phyloP scores from a whole-genome alignment of 805 yeast species.

The Torulaspora gathmanii region DNA sequence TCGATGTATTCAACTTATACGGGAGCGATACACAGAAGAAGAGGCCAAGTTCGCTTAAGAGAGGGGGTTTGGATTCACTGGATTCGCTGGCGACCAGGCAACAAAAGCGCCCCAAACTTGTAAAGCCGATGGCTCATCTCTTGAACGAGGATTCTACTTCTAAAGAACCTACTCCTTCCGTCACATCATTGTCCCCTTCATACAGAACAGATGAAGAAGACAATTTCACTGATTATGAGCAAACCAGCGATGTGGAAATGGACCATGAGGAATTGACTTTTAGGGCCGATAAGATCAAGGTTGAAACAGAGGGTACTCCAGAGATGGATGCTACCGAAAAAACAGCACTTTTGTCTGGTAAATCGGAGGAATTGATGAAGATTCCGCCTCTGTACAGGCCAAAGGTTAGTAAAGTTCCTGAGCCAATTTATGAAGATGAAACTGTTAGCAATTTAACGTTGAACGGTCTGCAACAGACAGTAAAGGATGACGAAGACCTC shows the following conservation, averaged over 20 bases:
- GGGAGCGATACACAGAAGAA: conserved; percentile 19
- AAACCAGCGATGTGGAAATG: conserved; percentile 15
- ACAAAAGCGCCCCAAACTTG: conserved; percentile 15
- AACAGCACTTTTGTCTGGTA: conserved; percentile 20
- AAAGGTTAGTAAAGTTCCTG: conserved; percentile 43
- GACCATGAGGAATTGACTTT: conserved; percentile 17
- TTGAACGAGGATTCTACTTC: conserved; percentile 28
- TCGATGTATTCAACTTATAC: conserved; percentile 36
- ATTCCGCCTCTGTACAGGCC: conserved; percentile 46
- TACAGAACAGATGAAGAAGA: conserved; percentile 18
- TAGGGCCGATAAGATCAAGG: conserved; percentile 21
- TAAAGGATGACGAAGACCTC: conserved; percentile 76
- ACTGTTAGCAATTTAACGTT: conserved; percentile 29
- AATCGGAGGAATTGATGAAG: conserved; percentile 19
- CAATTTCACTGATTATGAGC: conserved; percentile 9
- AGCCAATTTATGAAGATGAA: conserved; percentile 50
- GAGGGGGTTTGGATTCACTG: conserved; percentile 15
- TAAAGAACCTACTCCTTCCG: conserved; percentile 22
- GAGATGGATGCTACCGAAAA: conserved; percentile 17
- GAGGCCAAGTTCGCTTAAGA: conserved; percentile 10
- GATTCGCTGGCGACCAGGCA: conserved; percentile 11
- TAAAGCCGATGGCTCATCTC: conserved; percentile 31
- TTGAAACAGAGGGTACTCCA: conserved; percentile 25
- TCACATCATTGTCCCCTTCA: conserved; percentile 9
- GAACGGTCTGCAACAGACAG: conserved; percentile 45